Percentiles rank a stretch among this genome's conserved stretches.
Conservation (phyloP, 2,329 filamentous ascomycete genomes). For the Penicillium frequentans region DNA sequence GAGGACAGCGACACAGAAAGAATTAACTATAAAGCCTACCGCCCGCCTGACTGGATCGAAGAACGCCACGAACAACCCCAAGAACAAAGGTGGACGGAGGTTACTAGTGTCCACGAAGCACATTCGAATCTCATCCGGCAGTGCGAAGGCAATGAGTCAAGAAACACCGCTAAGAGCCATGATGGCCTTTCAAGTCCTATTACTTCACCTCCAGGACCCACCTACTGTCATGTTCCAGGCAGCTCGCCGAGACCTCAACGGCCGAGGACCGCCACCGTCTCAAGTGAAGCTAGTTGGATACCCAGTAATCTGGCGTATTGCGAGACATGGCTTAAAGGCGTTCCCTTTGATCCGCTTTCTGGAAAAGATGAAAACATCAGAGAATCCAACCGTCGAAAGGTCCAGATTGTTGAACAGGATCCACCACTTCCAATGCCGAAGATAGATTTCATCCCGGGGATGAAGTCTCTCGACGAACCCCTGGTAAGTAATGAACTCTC, state of each 20-base stretch:
- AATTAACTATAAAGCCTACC: conserved; percentile 16
- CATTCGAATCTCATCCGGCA: conserved; percentile 33
- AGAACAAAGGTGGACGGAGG: conserved; percentile 11
- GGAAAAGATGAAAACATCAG: conserved; percentile 24
- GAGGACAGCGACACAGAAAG: neutral
- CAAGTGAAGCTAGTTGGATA: conserved; percentile 40
- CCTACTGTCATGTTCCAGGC: conserved; percentile 3
- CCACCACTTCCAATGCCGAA: conserved; percentile 23
- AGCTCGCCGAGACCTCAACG: conserved; percentile 28
- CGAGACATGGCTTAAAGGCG: conserved; percentile 39
- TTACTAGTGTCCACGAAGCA: conserved; percentile 34
- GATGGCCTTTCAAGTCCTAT: conserved; percentile 10
- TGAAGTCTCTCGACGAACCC: conserved; percentile 21
- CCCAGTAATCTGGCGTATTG: conserved; percentile 39
- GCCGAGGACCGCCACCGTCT: conserved; percentile 34
- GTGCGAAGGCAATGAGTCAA: conserved; percentile 21
- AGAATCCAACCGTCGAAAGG: conserved; percentile 35
- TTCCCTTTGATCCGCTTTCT: conserved; percentile 31
- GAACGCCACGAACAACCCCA: neutral
- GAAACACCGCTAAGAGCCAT: conserved; percentile 6
- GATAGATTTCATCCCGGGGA: conserved; percentile 18
- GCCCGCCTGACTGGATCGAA: conserved; percentile 13
- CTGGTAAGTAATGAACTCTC: conserved; percentile 20
- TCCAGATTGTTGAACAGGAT: conserved; percentile 39
- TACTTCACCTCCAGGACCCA: conserved; percentile 4